These are phyloP conservation scores for Diplodia mutila DNA, from an alignment of 2,329 filamentous ascomycete genomes.

Conservation along the genomic window DNA sequence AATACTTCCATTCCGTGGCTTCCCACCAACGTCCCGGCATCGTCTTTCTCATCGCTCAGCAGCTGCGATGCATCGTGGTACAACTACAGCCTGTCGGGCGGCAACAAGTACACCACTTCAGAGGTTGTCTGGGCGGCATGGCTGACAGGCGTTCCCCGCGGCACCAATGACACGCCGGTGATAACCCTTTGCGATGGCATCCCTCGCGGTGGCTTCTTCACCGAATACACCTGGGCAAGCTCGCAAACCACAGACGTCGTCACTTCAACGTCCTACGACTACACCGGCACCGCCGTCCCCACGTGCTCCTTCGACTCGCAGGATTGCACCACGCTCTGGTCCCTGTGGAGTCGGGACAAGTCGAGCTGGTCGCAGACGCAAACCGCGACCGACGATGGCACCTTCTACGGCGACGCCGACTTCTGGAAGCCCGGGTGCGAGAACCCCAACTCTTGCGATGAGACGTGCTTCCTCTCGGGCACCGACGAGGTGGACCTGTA, in stretches of 20 bases:
- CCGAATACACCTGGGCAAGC: neutral
- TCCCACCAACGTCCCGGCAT: neutral
- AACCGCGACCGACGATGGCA: neutral
- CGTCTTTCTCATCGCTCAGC: neutral
- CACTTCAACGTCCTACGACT: neutral
- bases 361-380: neutral
- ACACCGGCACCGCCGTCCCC: neutral
- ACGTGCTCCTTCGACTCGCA: neutral
- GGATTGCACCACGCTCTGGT: neutral
- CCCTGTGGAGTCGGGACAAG: neutral
- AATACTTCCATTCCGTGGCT: neutral
- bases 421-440: neutral
- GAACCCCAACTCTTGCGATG: neutral
- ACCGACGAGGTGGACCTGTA: neutral
- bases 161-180: neutral
- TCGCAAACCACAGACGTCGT: neutral
- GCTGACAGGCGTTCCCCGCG: neutral
- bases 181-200: conserved; percentile 5
- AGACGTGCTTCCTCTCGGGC: neutral
- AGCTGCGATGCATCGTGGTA: neutral
- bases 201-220: neutral
- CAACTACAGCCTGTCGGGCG: neutral
- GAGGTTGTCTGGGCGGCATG: neutral
- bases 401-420: neutral
- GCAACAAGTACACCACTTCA: neutral